Conservation (phyloP, 345 rosid species). For the Populus simonii region DNA sequence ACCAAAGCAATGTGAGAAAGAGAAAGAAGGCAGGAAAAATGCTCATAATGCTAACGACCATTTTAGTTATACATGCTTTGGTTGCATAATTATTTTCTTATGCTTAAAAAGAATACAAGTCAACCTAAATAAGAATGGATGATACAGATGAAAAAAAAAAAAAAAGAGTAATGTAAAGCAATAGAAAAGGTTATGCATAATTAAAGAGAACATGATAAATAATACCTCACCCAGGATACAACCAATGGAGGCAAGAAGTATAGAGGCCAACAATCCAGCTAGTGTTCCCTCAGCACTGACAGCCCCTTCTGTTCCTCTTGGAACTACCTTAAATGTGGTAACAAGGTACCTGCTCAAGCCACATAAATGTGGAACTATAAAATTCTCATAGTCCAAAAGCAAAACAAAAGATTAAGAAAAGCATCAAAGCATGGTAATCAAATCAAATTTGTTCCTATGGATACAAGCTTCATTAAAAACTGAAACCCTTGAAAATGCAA, state of each 20-base stretch:
- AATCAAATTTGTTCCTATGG: neutral
- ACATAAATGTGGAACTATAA: neutral
- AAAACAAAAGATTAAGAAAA: neutral
- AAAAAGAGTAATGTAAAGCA: neutral
- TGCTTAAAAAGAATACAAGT: neutral
- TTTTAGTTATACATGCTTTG: neutral
- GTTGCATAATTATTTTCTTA: neutral
- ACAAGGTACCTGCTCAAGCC: constrained; percentile 64
- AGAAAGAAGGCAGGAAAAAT: neutral
- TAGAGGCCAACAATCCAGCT: constrained; percentile 80
- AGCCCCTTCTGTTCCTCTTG: constrained; percentile 97
- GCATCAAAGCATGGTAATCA: neutral
- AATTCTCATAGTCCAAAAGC: neutral
- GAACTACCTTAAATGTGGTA: constrained; percentile 80
- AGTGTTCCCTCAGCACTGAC: constrained; percentile 91
- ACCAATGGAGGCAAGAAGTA: constrained; percentile 62
- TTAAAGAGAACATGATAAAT: constrained; percentile 1
- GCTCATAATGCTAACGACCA: neutral
- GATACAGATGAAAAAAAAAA: neutral
- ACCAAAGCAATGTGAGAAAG: neutral
- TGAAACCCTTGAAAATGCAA: neutral
- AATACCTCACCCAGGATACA: constrained; percentile 70
- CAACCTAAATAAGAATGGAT: neutral
- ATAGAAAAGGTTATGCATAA: neutral
- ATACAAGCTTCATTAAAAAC: neutral